A percentile compares a stretch with the other conserved stretches of the same genome.
Conservation (phyloP, 1,284 basidiomycete species). For the Malassezia yamatoensis region DNA sequence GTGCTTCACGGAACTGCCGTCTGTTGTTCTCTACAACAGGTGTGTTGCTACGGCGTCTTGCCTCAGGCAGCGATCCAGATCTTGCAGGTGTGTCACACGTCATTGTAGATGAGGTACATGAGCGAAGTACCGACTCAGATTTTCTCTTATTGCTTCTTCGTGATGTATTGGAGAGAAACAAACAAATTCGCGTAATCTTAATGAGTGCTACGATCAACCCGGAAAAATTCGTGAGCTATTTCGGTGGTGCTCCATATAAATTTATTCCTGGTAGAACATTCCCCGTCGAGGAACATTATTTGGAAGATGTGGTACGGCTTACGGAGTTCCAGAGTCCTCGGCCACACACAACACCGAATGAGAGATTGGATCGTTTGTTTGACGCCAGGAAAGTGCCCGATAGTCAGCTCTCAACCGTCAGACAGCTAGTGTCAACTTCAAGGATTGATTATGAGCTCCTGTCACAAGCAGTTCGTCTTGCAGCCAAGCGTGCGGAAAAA, state of each 20-base stretch:
- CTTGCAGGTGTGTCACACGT: conserved; percentile 69
- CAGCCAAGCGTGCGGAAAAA: conserved; percentile 55
- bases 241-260: conserved; percentile 61
- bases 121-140: conserved; percentile 80
- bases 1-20: conserved; percentile 53
- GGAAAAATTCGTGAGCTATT: conserved; percentile 28
- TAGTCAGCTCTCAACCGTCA: conserved; percentile 55
- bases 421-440: conserved; percentile 58
- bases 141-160: conserved; percentile 74
- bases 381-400: conserved; percentile 50
- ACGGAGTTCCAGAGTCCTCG: conserved; percentile 15
- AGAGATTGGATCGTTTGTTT: conserved; percentile 38
- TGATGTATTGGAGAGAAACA: conserved; percentile 63
- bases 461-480: conserved; percentile 52
- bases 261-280: conserved; percentile 62
- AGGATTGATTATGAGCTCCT: conserved; percentile 71
- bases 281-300: conserved; percentile 41
- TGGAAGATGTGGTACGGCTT: conserved; percentile 35
- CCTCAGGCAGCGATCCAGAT: conserved; percentile 60
- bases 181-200: conserved; percentile 63
- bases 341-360: conserved; percentile 50
- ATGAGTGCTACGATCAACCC: conserved; percentile 42
- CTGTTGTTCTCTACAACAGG: conserved; percentile 87
- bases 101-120: conserved; percentile 86
- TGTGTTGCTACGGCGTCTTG: conserved; percentile 68